Conservation (phyloP, 192 early-diverging fungal genomes). For the Helicostylum pulchrum region DNA sequence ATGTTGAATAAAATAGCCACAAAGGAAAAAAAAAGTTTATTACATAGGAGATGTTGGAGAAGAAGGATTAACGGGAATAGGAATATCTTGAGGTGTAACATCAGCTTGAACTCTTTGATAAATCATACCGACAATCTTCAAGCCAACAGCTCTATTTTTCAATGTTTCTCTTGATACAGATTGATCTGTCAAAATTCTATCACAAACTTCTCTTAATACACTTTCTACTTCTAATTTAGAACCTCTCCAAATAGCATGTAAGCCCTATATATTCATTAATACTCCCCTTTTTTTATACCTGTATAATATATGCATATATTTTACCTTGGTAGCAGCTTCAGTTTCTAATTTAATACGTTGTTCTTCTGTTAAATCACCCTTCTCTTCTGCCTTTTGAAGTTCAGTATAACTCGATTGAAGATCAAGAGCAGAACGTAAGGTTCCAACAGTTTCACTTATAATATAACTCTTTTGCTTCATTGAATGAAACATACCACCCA, state of each 20-base stretch:
- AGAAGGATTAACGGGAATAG: conserved; percentile 2
- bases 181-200: conserved; percentile 73
- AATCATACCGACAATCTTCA: conserved; percentile 84
- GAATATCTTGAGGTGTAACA: conserved; percentile 26
- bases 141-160: conserved; percentile 71
- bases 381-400: conserved; percentile 87
- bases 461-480: conserved; percentile 90
- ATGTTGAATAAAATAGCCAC: not conserved
- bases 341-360: conserved; percentile 67
- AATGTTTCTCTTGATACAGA: conserved; percentile 51
- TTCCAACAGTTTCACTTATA: conserved; percentile 85
- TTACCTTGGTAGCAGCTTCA: conserved; percentile 57
- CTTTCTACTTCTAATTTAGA: conserved; percentile 93
- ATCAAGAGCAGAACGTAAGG: conserved; percentile 89
- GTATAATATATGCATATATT: not conserved
- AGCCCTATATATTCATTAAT: conserved; percentile 51
- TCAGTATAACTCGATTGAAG: conserved; percentile 87
- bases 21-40: not conserved
- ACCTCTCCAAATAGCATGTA: conserved; percentile 90
- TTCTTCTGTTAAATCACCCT: conserved; percentile 58
- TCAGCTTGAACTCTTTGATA: conserved; percentile 71
- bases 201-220: conserved; percentile 91
- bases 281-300: not conserved
- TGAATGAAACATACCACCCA: conserved; percentile 68
- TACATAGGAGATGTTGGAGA: not conserved